These are phyloP conservation scores for Xylaria arbuscula DNA, from an alignment of 2,329 filamentous ascomycete genomes.

Conservation along the genomic window DNA sequence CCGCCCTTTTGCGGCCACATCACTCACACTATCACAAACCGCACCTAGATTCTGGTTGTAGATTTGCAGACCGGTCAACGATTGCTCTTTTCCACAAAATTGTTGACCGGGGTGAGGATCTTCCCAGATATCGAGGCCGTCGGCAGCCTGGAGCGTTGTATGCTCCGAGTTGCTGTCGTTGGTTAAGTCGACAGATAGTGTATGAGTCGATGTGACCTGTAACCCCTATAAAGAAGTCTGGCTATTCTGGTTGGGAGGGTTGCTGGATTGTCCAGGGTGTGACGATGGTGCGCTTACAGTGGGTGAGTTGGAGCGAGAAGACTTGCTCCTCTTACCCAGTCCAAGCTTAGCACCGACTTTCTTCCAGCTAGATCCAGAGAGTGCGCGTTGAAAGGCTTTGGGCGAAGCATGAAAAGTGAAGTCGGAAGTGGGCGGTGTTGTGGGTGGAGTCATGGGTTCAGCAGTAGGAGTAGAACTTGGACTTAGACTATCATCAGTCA, in stretches of 20 bases:
- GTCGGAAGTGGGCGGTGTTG: constrained; percentile 73
- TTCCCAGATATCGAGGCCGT: constrained; percentile 52
- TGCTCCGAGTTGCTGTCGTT: constrained; percentile 41
- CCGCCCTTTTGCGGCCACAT: constrained; percentile 62
- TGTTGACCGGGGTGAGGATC: constrained; percentile 61
- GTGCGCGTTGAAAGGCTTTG: constrained; percentile 64
- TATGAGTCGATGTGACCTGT: constrained; percentile 66
- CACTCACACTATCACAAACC: constrained; percentile 53
- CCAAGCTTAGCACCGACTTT: constrained; percentile 72
- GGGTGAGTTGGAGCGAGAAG: constrained; percentile 55
- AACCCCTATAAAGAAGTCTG: constrained; percentile 65
- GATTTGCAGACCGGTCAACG: constrained; percentile 41
- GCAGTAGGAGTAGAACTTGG: constrained; percentile 65
- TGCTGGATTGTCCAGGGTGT: constrained; percentile 43
- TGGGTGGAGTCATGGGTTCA: constrained; percentile 80
- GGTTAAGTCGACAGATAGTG: constrained; percentile 50
- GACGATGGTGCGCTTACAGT: constrained; percentile 58
- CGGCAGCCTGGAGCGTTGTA: constrained; percentile 42
- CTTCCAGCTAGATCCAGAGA: constrained; percentile 71
- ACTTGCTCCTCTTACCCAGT: constrained; percentile 64
- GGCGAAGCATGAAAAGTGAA: constrained; percentile 64
- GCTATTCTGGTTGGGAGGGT: constrained; percentile 52
- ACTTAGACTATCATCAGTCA: constrained; percentile 73
- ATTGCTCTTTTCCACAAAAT: constrained; percentile 49
- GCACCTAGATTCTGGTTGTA: constrained; percentile 35